Base-by-base conservation (phyloP, 1,139 yeast species). In the Blastobotrys petasosporus region DNA sequence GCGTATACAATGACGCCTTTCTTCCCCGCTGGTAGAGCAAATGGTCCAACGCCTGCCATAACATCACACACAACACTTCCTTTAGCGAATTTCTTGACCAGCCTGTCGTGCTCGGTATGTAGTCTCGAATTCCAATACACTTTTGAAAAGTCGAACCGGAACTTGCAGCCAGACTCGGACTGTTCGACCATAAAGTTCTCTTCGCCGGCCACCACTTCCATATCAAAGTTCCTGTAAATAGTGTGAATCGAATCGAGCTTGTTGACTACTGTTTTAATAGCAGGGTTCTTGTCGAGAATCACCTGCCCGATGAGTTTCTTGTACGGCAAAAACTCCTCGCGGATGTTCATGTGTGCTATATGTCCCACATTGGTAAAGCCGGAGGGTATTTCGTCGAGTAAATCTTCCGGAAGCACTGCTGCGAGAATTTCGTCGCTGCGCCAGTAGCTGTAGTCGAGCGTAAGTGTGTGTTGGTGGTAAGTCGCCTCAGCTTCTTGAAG, bases 31-130 rank as follows among this genome's bases (percentile, higher is more conserved):
- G 99, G 99, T 0, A 92, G 79, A 1, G 95, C 94, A 70, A 94
- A 94, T 2, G 99, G 99, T 0, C 99, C 99, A 2, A 94, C 98
- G 32, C 99, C 99, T 0, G 97, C 98, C 77, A 94, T 86, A 0
- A 88, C 97, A 69, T 94, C 99, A 54, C 88, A 87, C 0, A 94
- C 86, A 2, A 86, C 85, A 50, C 83, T 85, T 9, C 80, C 51
- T 28, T 53, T 53, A 23, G 75, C 60, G 61, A 94, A 90, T 32
- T 67, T 59, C 2, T 67, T 61, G 9, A 92, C 82, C 41, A 94
- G 67, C 49, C 97, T 71, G 45, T 82, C 94, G 64, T 94, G 99
- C 60, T 94, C 99, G 0, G 96, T 85, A 57, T 88, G 94, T 46
- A 94, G 71, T 55, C 98, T 76, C 11, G 97, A 87, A 65, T 94